Conservation (phyloP, 2,329 filamentous ascomycete species). For the Fusarium graminum region DNA sequence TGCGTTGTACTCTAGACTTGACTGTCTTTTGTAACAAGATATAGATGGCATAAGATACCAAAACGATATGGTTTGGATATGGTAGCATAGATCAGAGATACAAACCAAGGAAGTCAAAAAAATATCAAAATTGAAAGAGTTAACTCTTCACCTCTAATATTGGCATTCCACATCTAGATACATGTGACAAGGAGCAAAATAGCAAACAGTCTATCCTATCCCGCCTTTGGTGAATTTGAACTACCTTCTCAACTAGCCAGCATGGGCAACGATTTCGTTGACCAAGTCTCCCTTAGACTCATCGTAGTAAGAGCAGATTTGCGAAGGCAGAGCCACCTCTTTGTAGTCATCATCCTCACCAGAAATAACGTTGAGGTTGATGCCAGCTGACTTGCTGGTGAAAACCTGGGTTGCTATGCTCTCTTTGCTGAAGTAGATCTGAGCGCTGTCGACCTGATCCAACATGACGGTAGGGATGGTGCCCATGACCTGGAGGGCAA, state of each 20-base stretch:
- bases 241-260: slow-evolving; percentile 68
- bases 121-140: slow-evolving; percentile 17
- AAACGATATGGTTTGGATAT: slow-evolving; percentile 5
- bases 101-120: slow-evolving; percentile 12
- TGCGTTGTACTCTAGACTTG: slow-evolving; percentile 31
- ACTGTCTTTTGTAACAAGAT: slow-evolving; percentile 5
- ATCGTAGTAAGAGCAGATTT: slow-evolving; percentile 84
- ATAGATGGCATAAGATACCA: slow-evolving; percentile 16
- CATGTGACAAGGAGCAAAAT: slow-evolving; percentile 19
- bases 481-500: slow-evolving; percentile 92
- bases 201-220: slow-evolving; percentile 34
- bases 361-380: slow-evolving; percentile 87
- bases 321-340: slow-evolving; percentile 88
- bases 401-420: slow-evolving; percentile 85
- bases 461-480: slow-evolving; percentile 88
- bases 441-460: slow-evolving; percentile 92
- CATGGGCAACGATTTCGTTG: slow-evolving; percentile 96
- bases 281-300: slow-evolving; percentile 78
- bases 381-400: slow-evolving; percentile 85
- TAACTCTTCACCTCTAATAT: slow-evolving; percentile 15
- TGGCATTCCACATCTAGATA: slow-evolving; percentile 28
- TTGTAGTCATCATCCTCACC: slow-evolving; percentile 83
- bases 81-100: slow-evolving; percentile 14
- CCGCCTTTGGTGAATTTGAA: slow-evolving; percentile 40
- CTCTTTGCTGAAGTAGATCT: slow-evolving; percentile 86